phyloP scores from a whole-genome alignment of 2,329 filamentous ascomycete species.

The Huntiella abstrusa region DNA sequence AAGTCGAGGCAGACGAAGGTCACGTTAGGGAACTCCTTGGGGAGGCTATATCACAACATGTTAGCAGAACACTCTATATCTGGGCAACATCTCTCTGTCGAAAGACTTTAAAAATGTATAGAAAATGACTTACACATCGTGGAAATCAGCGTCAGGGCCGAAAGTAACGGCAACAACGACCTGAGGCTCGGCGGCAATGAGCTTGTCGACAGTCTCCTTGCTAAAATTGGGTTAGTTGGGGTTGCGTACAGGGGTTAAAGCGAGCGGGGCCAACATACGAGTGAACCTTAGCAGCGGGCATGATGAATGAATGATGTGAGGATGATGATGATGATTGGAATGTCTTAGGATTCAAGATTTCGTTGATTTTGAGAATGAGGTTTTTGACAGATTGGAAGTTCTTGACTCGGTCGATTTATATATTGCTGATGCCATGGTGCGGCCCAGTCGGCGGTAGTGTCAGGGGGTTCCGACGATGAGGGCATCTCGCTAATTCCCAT shows the following conservation, averaged over 20 bases:
- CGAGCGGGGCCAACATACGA: neutral
- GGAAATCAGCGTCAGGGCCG: neutral
- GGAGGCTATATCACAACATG: neutral
- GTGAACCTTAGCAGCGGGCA: neutral
- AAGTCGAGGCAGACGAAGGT: constrained; percentile 3
- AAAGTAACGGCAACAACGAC: neutral
- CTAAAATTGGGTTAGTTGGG: neutral
- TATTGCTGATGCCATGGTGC: too few species aligned
- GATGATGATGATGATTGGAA: neutral
- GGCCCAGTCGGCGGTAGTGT: too few species aligned
- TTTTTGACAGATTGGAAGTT: too few species aligned
- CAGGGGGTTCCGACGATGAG: too few species aligned
- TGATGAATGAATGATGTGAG: neutral
- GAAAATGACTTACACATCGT: neutral
- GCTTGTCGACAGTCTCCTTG: neutral
- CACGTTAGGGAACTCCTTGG: neutral
- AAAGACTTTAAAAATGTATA: neutral
- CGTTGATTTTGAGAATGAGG: too few species aligned
- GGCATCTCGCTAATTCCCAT: too few species aligned
- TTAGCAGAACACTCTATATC: too few species aligned
- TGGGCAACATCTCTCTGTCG: too few species aligned
- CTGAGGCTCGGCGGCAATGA: neutral
- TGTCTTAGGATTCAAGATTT: neutral
- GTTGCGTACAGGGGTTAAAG: neutral
- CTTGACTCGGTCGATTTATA: too few species aligned